Conservation (phyloP, 1,139 yeast species). For the Debaryomyces udenii region DNA sequence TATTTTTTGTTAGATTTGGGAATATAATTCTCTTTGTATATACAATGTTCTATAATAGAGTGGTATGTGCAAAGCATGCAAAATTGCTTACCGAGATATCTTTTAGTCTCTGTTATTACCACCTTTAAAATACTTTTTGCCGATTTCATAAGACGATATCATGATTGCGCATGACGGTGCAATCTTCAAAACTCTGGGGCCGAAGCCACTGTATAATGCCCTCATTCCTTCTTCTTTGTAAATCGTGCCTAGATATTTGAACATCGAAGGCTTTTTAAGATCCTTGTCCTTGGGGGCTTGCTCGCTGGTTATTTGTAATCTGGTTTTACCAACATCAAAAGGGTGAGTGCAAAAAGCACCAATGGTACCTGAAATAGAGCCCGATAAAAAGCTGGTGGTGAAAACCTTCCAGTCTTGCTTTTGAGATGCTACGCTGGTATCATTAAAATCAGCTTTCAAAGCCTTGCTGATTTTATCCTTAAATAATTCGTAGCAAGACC, state of each 20-base stretch:
- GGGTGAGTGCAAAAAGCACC: conserved; percentile 93
- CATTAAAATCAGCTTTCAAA: conserved; percentile 30
- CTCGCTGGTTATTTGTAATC: conserved; percentile 68
- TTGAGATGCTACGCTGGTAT: conserved; percentile 10
- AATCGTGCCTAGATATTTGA: conserved; percentile 63
- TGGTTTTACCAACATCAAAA: conserved; percentile 95
- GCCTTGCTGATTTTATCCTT: conserved; percentile 29
- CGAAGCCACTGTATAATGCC: conserved; percentile 82
- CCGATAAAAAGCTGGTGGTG: conserved; percentile 75
- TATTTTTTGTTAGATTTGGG: no score
- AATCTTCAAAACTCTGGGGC: conserved; percentile 84
- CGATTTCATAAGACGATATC: conserved; percentile 93
- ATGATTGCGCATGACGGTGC: conserved; percentile 98
- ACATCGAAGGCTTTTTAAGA: conserved; percentile 53
- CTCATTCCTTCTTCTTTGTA: conserved; percentile 69
- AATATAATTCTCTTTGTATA: conserved; percentile 1
- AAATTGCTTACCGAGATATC: not conserved
- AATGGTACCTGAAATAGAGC: conserved; percentile 79
- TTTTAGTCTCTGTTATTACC: conserved; percentile 17
- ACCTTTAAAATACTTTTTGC: conserved; percentile 63
- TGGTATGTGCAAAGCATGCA: not conserved
- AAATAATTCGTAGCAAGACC: conserved; percentile 76
- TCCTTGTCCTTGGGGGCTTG: conserved; percentile 22
- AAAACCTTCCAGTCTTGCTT: conserved; percentile 59
- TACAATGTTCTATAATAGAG: conserved; percentile 4